Conservation (phyloP, 768 basidiomycete genomes). For the Pseudohyphozyma bogoriensis region DNA sequence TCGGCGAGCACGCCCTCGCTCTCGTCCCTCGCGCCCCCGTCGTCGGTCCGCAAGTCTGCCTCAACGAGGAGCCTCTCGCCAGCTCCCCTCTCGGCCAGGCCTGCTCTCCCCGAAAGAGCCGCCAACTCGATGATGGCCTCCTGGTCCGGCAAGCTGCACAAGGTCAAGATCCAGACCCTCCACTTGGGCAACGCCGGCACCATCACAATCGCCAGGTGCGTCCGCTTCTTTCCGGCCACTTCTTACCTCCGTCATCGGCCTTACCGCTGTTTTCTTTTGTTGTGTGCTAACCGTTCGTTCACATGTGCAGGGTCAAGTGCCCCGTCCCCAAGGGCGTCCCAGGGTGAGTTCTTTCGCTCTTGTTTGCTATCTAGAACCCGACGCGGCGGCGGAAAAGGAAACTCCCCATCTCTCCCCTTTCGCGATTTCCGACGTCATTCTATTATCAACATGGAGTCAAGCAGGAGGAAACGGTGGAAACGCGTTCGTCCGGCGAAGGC, state of each 20-base stretch:
- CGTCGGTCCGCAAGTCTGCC: conserved; percentile 7
- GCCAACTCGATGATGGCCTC: conserved; percentile 16
- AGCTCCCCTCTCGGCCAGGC: conserved; percentile 10
- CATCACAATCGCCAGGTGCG: conserved; percentile 27
- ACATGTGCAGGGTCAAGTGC: conserved; percentile 27
- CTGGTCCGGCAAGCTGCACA: conserved; percentile 7
- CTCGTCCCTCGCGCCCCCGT: conserved; percentile 11
- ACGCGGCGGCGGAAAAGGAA: no score
- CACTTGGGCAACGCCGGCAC: conserved; percentile 14
- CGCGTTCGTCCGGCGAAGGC: no score
- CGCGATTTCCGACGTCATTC: no score
- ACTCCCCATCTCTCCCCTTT: no score
- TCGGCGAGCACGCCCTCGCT: background rate
- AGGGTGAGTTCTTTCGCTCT: conserved; percentile 21
- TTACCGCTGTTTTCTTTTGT: no score
- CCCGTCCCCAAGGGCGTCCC: conserved; percentile 27
- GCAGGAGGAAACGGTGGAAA: no score
- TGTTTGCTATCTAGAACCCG: no score
- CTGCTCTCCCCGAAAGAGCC: conserved; percentile 4
- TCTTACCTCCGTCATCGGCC: no score
- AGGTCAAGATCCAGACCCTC: conserved; percentile 28
- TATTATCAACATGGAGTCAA: no score
- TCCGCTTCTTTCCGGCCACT: no score
- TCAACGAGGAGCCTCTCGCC: conserved; percentile 9
- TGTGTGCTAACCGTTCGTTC: no score